Evolutionary conservation across 441 rosid species (phyloP).

Genomic region (Pelargonium fulgidum): DNA sequence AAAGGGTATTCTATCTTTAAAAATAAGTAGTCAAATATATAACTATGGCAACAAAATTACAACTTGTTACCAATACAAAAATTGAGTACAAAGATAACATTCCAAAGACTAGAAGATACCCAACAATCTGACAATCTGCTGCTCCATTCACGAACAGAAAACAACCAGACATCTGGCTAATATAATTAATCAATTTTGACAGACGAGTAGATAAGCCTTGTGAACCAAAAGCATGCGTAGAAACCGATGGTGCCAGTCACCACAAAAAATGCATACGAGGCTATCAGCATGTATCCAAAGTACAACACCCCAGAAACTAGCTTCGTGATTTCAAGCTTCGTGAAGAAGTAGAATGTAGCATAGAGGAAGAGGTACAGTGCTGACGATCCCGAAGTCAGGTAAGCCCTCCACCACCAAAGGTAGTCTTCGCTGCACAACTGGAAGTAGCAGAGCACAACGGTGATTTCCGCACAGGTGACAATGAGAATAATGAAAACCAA

Average conservation of each 20-base stretch:
- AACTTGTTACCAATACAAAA: neutral
- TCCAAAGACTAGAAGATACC: neutral
- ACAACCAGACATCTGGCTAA: neutral
- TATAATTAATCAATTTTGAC: constrained; percentile 67
- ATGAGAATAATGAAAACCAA: constrained; percentile 69
- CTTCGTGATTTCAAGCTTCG: constrained; percentile 87
- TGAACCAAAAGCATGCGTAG: constrained; percentile 90
- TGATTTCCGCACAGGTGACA: constrained; percentile 86
- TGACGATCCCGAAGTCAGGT: constrained; percentile 83
- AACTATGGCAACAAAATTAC: neutral
- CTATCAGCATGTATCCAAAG: constrained; percentile 85
- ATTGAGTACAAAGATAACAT: neutral
- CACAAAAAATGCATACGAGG: constrained; percentile 68
- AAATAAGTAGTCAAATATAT: neutral
- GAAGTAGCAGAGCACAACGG: constrained; percentile 81
- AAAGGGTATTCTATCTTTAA: neutral
- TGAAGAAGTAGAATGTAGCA: constrained; percentile 83
- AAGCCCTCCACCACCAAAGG: constrained; percentile 97
- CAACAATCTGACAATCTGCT: neutral
- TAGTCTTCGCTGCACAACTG: constrained; percentile 92
- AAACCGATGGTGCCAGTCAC: constrained; percentile 78
- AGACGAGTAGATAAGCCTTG: constrained; percentile 79
- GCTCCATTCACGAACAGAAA: neutral
- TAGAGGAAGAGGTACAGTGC: constrained; percentile 84
- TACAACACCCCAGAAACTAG: constrained; percentile 71